Evolutionary conservation across 306 rosid species (phyloP).

Genomic region (Luffa aegyptiaca): DNA sequence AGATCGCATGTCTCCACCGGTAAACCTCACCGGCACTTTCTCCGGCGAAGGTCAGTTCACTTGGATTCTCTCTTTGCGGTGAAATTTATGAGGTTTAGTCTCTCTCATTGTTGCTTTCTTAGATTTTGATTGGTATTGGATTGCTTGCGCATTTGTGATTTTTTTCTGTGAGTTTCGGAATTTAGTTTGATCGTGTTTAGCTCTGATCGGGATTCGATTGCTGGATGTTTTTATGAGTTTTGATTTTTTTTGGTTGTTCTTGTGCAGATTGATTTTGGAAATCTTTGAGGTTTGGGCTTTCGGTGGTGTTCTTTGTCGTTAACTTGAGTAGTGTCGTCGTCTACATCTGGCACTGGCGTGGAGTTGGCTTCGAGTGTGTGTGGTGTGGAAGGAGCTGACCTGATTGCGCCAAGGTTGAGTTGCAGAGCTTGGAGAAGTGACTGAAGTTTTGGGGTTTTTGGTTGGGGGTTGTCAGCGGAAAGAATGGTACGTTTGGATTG

Average conservation of each 20-base stretch:
- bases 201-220: slow-evolving; percentile 17
- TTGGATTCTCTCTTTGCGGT: neutral
- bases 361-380: slow-evolving; percentile 8
- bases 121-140: neutral
- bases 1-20: slow-evolving; percentile 25
- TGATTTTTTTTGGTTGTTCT: neutral
- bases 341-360: slow-evolving; percentile 5
- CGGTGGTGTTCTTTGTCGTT: slow-evolving; percentile 12
- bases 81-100: slow-evolving; percentile 1
- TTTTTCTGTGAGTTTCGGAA: neutral
- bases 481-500: slow-evolving; percentile 31
- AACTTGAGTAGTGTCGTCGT: slow-evolving; percentile 16
- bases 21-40: slow-evolving; percentile 14
- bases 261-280: slow-evolving; percentile 17
- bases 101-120: slow-evolving; percentile 7
- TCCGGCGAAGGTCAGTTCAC: slow-evolving; percentile 16
- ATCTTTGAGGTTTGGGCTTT: slow-evolving; percentile 4
- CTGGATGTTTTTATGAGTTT: neutral
- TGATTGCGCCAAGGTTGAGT: slow-evolving; percentile 5
- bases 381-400: slow-evolving; percentile 1
- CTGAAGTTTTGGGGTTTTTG: neutral
- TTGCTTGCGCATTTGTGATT: neutral
- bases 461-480: neutral
- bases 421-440: neutral
- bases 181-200: slow-evolving; percentile 14